Percentiles rank a stretch among this genome's conserved stretches.
These are phyloP conservation scores for Coprinopsis strossmayeri DNA, from an alignment of 768 basidiomycete species.

Conservation along the genomic window DNA sequence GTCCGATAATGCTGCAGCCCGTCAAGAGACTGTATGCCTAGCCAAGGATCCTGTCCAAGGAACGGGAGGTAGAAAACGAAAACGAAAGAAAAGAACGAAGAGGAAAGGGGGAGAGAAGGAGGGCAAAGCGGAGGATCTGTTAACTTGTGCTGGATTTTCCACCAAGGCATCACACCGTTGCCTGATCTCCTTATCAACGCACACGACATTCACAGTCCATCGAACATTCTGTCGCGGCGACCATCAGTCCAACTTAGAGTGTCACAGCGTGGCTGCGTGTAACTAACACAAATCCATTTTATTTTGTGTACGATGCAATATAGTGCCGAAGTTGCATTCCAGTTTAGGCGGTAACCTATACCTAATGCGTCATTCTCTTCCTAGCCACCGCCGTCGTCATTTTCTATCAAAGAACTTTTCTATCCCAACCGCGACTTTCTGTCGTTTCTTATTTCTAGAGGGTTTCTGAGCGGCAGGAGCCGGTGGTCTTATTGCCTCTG, in stretches of 20 bases:
- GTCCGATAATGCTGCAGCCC: conserved; percentile 23
- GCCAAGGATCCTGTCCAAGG: conserved; percentile 27
- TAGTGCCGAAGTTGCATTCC: background rate
- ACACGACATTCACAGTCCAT: background rate
- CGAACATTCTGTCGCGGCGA: background rate
- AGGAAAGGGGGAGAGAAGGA: conserved; percentile 11
- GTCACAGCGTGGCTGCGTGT: too few relatives aligned
- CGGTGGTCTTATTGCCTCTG: background rate
- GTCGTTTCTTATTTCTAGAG: conserved; percentile 23
- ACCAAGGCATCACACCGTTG: conserved; percentile 2
- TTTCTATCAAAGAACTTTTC: conserved; percentile 33
- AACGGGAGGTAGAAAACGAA: conserved; percentile 16
- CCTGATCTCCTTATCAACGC: background rate
- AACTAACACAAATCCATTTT: too few relatives aligned
- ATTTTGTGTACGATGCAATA: background rate
- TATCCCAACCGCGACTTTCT: conserved; percentile 28
- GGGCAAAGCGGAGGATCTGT: too few relatives aligned
- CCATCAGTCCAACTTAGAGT: too few relatives aligned
- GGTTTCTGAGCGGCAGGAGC: conserved; percentile 11
- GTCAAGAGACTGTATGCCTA: conserved; percentile 20
- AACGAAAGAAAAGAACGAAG: conserved; percentile 14
- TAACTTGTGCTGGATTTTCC: conserved; percentile 8
- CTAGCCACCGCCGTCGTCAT: conserved; percentile 17
- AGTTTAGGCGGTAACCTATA: background rate
- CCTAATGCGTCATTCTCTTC: too few relatives aligned